A percentile compares a stretch with the other conserved stretches of the same genome.
Evolutionary conservation across 805 yeast genomes (phyloP).

Genomic region (Nadsonia fulvescens): DNA sequence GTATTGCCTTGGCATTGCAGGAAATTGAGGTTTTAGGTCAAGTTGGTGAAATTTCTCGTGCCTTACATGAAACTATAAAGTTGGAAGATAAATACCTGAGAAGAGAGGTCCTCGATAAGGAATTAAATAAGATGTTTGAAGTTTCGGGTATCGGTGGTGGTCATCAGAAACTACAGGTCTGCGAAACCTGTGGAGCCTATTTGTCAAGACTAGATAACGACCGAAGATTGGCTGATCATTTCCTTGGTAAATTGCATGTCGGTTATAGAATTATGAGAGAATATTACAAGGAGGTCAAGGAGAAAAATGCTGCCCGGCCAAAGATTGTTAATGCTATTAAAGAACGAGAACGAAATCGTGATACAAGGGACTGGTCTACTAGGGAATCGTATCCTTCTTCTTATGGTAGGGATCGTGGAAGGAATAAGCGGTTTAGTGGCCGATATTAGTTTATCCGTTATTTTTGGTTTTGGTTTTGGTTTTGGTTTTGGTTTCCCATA

Average conservation of each 20-base stretch:
- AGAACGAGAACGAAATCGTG: too few species aligned
- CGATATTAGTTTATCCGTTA: too few species aligned
- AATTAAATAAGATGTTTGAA: conserved; percentile 44
- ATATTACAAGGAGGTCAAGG: conserved; percentile 9
- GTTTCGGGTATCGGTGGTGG: conserved; percentile 50
- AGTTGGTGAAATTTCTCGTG: conserved; percentile 31
- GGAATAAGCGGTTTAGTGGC: too few species aligned
- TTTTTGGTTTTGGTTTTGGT: too few species aligned
- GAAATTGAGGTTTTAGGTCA: conserved; percentile 39
- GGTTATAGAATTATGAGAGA: conserved; percentile 62
- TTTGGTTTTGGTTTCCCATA: too few species aligned
- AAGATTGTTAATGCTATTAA: too few species aligned
- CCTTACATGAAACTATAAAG: conserved; percentile 27
- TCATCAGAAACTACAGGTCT: conserved; percentile 79
- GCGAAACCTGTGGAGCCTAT: conserved; percentile 80
- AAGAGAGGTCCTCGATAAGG: conserved; percentile 35
- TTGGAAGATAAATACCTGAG: conserved; percentile 24
- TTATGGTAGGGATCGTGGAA: too few species aligned
- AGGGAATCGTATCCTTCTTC: too few species aligned
- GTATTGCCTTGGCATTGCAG: conserved; percentile 47
- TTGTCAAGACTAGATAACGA: conserved; percentile 75
- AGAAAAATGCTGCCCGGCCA: conserved; percentile 7
- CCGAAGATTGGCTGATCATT: conserved; percentile 76
- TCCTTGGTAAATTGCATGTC: conserved; percentile 70
- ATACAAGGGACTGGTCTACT: too few species aligned